These are phyloP conservation scores for Musa acuminata DNA, from an alignment of 176 grass and related monocot species.

Conservation along the genomic window DNA sequence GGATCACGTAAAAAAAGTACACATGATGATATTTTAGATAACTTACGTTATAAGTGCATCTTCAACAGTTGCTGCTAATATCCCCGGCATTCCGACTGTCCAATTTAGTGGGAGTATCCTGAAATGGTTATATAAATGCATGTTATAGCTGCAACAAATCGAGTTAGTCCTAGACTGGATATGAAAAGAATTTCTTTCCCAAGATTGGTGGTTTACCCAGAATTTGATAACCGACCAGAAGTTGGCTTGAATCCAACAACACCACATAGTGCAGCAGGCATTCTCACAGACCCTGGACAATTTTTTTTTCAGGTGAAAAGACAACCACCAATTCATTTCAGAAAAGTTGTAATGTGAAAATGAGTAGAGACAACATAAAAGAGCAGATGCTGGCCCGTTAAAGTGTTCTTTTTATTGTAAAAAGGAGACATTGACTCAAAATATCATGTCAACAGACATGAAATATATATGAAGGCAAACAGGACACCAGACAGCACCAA, in stretches of 20 bases:
- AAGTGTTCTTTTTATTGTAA: neutral
- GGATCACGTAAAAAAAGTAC: neutral
- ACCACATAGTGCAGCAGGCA: conserved; percentile 73
- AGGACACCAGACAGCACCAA: no score
- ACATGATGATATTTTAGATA: neutral
- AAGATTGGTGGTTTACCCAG: conserved; percentile 27
- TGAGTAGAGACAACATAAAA: no score
- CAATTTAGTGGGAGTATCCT: conserved; percentile 87
- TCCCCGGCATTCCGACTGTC: conserved; percentile 84
- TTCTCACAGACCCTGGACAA: conserved; percentile 60
- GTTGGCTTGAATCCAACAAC: conserved; percentile 91
- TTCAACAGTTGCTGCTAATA: conserved; percentile 72
- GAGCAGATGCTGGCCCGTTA: no score
- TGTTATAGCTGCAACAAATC: neutral
- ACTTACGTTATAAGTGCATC: conserved; percentile 65
- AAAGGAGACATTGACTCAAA: neutral
- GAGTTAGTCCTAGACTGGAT: no score
- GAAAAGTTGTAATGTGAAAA: no score
- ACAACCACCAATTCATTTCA: neutral
- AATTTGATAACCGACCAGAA: conserved; percentile 51
- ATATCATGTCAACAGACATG: no score
- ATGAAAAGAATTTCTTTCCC: no score
- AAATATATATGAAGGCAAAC: no score
- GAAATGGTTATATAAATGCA: conserved; percentile 13
- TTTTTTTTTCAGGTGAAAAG: neutral